Evolutionary conservation across 306 rosid genomes (phyloP), one percentile per base, ranked within the genome.

Genomic region (Senna siamea): DNA sequence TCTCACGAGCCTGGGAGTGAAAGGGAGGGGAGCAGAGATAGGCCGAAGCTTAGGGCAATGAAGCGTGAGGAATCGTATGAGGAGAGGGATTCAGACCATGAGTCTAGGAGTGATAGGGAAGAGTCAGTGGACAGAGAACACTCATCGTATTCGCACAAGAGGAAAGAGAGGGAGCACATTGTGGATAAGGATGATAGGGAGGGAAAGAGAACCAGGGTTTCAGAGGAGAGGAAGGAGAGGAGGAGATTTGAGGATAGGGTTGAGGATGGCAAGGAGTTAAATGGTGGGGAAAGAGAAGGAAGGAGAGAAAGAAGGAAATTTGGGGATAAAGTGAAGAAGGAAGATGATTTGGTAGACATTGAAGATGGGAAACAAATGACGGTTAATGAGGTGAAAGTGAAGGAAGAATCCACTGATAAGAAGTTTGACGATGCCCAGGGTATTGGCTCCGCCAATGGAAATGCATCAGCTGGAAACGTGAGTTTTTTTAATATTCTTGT

Each of bases 161-260:
- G 98, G 82, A 91, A 93, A 76, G 96, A 85, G 61, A 89, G 97
- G 79, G 96, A 84, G 9, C 81, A 73, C 64, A 83, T 85, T 52
- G 89, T 84, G 79, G 89, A 81, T 63, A 41, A 11, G 50, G 68
- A 74, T 15, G 86, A 41, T 74, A 77, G 43, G 35, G 85, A 81
- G 38, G 97, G 86, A 41, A 93, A 86, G 91, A 91, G 84, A 76
- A 60, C 76, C 66, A 87, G 83, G 89, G 90, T 83, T 83, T 86
- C 73, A 9, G 93, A 85, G 9, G 93, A 81, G 22, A 72, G 32
- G 73, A 87, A 75, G 84, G 89, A 79, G 70, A 79, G 75, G 50
- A 75, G 64, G 78, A 70, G 84, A 43, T 76, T 83, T 34, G 85
- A 70, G 71, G 55, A 66, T 48, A 66, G 11, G 53, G 50, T 53